Evolutionary conservation across 2,329 filamentous ascomycete genomes (phyloP).

Genomic region (Sporothrix schenckii): DNA sequence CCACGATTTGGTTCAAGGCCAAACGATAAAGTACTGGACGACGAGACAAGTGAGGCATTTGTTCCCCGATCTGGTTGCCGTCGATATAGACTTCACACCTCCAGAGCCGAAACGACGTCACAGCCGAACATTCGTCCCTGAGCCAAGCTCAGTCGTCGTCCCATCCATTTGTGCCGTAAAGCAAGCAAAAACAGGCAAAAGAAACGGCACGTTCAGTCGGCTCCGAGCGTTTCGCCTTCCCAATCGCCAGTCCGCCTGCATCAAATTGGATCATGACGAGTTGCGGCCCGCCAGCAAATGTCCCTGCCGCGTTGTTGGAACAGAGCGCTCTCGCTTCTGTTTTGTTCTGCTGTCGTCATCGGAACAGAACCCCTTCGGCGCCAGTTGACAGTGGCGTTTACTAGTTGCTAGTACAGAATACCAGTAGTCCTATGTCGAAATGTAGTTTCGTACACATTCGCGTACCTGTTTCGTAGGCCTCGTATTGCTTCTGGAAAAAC

Average conservation of each 20-base stretch:
- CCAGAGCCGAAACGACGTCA: conserved; percentile 25
- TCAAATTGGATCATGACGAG: conserved; percentile 14
- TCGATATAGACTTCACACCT: conserved; percentile 22
- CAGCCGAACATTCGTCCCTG: not conserved
- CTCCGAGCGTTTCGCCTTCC: not conserved
- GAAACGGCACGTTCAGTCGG: not conserved
- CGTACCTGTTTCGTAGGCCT: conserved; percentile 1
- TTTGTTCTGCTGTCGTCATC: not conserved
- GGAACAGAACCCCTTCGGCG: too few species aligned
- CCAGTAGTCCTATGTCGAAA: too few species aligned
- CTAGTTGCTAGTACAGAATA: too few species aligned
- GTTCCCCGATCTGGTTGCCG: not conserved
- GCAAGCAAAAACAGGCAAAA: conserved; percentile 6
- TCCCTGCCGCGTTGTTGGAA: conserved; percentile 20
- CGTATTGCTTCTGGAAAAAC: conserved; percentile 26
- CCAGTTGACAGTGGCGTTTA: too few species aligned
- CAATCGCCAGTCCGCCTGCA: not conserved
- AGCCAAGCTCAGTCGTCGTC: conserved; percentile 8
- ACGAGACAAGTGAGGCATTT: not conserved
- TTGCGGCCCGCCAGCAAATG: conserved; percentile 6
- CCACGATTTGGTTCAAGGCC: not conserved
- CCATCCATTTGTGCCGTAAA: not conserved
- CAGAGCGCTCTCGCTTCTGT: conserved; percentile 16
- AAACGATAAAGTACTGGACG: not conserved
- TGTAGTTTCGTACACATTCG: not conserved